A percentile compares a stretch with the other conserved stretches of the same genome.
These are phyloP conservation scores for Xylaria longipes DNA, from an alignment of 495 filamentous ascomycete genomes.

Conservation along the genomic window DNA sequence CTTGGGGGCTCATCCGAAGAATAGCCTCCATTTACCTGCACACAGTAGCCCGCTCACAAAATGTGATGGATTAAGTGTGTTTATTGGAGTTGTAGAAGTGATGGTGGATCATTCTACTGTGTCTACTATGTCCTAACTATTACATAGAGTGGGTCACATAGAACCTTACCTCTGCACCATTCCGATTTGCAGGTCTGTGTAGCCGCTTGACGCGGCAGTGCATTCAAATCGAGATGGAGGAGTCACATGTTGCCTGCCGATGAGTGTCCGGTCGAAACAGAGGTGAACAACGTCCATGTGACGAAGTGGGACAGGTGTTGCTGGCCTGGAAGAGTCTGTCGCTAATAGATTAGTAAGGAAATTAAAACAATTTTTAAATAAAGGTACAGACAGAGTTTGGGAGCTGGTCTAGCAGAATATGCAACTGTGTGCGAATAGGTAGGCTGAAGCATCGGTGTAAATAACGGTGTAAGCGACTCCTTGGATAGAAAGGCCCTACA, in stretches of 20 bases:
- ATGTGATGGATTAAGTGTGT: no score
- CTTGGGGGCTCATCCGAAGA: slow-evolving; percentile 12
- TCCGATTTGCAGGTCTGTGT: background rate
- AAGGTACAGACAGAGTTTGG: no score
- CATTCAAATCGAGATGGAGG: background rate
- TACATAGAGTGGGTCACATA: no score
- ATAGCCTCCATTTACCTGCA: slow-evolving; percentile 16
- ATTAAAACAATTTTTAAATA: no score
- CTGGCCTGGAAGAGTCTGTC: background rate
- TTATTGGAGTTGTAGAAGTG: no score
- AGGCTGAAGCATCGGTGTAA: background rate
- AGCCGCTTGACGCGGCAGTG: background rate
- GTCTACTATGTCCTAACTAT: no score
- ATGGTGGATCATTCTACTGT: no score
- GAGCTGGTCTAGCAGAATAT: background rate
- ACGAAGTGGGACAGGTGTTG: background rate
- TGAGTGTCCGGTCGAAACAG: background rate
- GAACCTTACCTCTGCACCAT: background rate
- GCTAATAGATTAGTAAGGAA: background rate
- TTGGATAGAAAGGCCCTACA: background rate
- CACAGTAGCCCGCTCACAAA: background rate
- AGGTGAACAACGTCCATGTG: background rate
- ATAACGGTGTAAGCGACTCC: background rate
- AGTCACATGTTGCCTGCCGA: background rate
- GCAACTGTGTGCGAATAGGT: background rate